These are phyloP conservation scores for Combretum micranthum DNA, from an alignment of 345 rosid species.

Conservation along the genomic window DNA sequence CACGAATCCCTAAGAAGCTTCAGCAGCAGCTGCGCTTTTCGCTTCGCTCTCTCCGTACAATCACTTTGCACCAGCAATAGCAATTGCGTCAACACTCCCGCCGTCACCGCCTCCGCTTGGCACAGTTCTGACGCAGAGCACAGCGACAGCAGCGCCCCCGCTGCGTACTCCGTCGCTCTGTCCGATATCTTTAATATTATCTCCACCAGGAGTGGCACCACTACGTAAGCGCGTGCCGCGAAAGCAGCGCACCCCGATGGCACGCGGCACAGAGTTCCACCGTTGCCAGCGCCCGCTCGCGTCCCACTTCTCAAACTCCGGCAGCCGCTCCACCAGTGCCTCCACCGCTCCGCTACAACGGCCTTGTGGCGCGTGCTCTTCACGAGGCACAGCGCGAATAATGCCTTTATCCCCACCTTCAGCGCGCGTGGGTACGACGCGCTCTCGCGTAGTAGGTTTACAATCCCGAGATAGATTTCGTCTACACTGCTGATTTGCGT, in stretches of 20 bases:
- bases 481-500: constrained; percentile 41
- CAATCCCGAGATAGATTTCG: constrained; percentile 69
- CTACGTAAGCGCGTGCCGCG: constrained; percentile 42
- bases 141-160: constrained; percentile 72
- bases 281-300: constrained; percentile 69
- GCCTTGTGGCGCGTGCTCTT: constrained; percentile 70
- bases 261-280: constrained; percentile 67
- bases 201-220: constrained; percentile 65
- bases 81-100: constrained; percentile 84
- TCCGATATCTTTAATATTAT: constrained; percentile 70
- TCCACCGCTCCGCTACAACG: constrained; percentile 53
- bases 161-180: constrained; percentile 91
- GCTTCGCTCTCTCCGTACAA: constrained; percentile 93
- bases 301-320: constrained; percentile 73
- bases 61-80: constrained; percentile 82
- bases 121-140: constrained; percentile 65
- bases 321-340: constrained; percentile 44
- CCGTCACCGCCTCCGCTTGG: constrained; percentile 72
- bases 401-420: constrained; percentile 63
- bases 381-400: constrained; percentile 64
- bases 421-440: constrained; percentile 56
- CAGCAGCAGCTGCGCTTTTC: constrained; percentile 88
- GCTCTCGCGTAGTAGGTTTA: constrained; percentile 44
- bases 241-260: constrained; percentile 60
- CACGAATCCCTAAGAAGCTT: constrained; percentile 78